These are phyloP conservation scores for Megacollybia platyphylla DNA, from an alignment of 1,284 basidiomycete genomes.

Conservation along the genomic window DNA sequence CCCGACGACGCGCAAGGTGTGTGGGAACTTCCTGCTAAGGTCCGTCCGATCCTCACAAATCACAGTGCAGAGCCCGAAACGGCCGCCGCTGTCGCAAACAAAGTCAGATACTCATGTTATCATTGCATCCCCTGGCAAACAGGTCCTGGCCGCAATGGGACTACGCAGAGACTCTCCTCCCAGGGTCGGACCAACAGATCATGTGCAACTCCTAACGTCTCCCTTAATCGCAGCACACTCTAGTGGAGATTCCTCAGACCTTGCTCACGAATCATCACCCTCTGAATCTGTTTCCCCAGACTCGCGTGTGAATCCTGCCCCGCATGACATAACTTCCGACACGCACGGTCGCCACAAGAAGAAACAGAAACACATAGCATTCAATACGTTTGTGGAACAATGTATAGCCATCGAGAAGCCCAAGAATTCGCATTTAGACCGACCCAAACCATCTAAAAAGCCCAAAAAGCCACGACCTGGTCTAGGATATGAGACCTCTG, in stretches of 20 bases:
- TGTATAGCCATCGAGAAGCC: conserved; percentile 88
- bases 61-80: conserved; percentile 14
- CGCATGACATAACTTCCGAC: conserved; percentile 13
- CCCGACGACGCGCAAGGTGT: conserved; percentile 4
- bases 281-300: conserved; percentile 1
- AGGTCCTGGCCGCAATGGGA: background rate
- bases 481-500: conserved; percentile 4
- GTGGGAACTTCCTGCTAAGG: conserved; percentile 2
- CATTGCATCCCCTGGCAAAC: conserved; percentile 22
- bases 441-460: conserved; percentile 1
- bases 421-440: conserved; percentile 10
- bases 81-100: conserved; percentile 61
- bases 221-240: conserved; percentile 11
- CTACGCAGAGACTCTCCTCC: conserved; percentile 58
- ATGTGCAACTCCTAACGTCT: background rate
- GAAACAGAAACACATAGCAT: conserved; percentile 74
- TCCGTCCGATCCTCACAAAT: conserved; percentile 9
- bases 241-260: background rate
- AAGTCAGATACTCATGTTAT: conserved; percentile 76
- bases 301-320: background rate
- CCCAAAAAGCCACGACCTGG: background rate
- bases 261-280: background rate
- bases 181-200: conserved; percentile 22
- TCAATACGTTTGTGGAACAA: conserved; percentile 98
- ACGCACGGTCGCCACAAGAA: conserved; percentile 22